Evolutionary conservation across 768 basidiomycete species (phyloP).

Genomic region (Termitomyces sp.): DNA sequence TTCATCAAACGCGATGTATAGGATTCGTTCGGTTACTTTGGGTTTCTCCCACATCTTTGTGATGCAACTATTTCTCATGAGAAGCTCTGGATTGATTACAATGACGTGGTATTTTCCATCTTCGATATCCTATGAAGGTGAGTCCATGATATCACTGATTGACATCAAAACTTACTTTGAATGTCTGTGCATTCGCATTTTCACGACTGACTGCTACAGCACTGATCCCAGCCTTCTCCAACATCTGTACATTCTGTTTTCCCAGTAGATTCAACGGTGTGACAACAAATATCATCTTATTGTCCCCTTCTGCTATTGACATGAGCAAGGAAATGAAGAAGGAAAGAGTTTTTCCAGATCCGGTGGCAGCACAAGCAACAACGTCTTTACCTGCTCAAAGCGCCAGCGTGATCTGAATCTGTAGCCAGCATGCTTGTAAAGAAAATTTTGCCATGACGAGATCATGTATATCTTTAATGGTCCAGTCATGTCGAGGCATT

Average conservation of each 20-base stretch:
- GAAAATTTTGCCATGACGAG: slow-evolving; percentile 19
- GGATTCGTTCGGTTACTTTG: too few species aligned
- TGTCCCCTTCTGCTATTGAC: slow-evolving; percentile 11
- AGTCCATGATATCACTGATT: too few species aligned
- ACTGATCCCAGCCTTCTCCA: slow-evolving; percentile 15
- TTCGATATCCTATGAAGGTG: too few species aligned
- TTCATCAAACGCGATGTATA: too few species aligned
- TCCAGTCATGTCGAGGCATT: slow-evolving; percentile 1
- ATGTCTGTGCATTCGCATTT: slow-evolving; percentile 8
- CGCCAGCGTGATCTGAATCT: slow-evolving; percentile 10
- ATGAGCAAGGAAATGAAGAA: slow-evolving; percentile 22
- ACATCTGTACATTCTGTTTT: slow-evolving; percentile 22
- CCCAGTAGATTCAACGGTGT: slow-evolving; percentile 32
- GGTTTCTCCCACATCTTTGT: too few species aligned
- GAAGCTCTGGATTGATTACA: too few species aligned
- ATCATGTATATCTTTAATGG: slow-evolving; percentile 3
- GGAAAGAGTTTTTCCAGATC: slow-evolving; percentile 9
- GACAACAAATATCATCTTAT: slow-evolving; percentile 23
- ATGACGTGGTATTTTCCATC: too few species aligned
- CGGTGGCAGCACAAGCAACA: slow-evolving; percentile 8
- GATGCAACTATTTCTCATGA: too few species aligned
- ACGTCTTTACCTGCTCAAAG: slow-evolving; percentile 2
- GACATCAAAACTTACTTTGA: too few species aligned
- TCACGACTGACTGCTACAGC: slow-evolving; percentile 20
- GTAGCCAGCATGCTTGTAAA: slow-evolving; percentile 12